Evolutionary conservation across 139 green algal species (phyloP).

Genomic region (Pleodorina starrii): DNA sequence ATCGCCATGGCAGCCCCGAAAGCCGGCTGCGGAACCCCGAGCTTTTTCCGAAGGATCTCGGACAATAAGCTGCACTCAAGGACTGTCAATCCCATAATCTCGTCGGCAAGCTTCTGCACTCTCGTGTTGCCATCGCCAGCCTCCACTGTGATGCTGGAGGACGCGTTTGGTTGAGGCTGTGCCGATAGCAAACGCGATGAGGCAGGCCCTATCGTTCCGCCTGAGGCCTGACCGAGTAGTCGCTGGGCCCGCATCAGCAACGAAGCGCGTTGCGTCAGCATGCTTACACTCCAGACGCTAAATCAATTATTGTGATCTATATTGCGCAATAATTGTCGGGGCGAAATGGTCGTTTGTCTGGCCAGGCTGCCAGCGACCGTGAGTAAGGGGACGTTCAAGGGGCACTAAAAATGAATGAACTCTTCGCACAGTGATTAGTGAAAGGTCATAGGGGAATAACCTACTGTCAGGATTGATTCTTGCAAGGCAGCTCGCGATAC

Average conservation of each 20-base stretch:
- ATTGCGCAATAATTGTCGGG: no score
- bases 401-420: no score
- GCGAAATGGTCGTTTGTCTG: no score
- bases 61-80: conserved; percentile 84
- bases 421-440: no score
- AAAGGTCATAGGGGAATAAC: no score
- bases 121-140: conserved; percentile 51
- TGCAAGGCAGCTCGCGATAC: no score
- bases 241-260: not conserved
- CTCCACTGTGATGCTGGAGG: not conserved
- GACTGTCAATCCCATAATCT: conserved; percentile 83
- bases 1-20: conserved; percentile 62
- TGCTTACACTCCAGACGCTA: not conserved
- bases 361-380: no score
- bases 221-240: not conserved
- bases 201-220: not conserved
- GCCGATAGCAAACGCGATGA: not conserved
- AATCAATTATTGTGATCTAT: no score
- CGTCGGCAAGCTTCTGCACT: conserved; percentile 77
- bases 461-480: no score
- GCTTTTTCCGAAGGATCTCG: conserved; percentile 78
- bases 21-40: conserved; percentile 70
- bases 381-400: no score
- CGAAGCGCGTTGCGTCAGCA: not conserved
- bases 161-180: not conserved